Percentiles rank a stretch among this genome's conserved stretches.
phyloP scores from a whole-genome alignment of 1,284 basidiomycete genomes.

The Golubevia pallescens region DNA sequence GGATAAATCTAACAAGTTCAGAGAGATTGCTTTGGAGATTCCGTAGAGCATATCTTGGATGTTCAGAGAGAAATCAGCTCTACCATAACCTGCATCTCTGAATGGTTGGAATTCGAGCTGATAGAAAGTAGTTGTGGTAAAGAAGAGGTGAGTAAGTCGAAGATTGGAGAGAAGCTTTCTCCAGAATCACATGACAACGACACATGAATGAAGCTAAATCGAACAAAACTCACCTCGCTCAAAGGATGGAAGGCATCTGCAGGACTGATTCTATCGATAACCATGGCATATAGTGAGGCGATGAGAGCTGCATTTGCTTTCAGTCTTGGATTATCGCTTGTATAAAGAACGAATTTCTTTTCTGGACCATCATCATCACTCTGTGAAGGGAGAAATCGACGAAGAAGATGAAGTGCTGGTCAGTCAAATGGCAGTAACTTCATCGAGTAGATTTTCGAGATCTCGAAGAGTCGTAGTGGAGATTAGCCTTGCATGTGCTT shows the following conservation, averaged over 20 bases:
- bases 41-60: slow-evolving; percentile 94
- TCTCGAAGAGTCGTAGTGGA: no score
- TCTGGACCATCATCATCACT: no score
- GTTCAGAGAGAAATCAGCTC: slow-evolving; percentile 87
- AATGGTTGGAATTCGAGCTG: slow-evolving; percentile 82
- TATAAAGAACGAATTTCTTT: slow-evolving; percentile 84
- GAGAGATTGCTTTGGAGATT: slow-evolving; percentile 88
- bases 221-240: slow-evolving; percentile 21
- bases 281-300: slow-evolving; percentile 86
- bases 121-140: background rate
- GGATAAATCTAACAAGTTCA: slow-evolving; percentile 86
- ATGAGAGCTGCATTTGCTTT: slow-evolving; percentile 94
- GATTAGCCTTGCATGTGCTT: no score
- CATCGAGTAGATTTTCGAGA: no score
- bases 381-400: no score
- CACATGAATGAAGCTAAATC: background rate
- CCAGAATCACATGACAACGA: no score
- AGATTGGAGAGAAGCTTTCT: background rate
- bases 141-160: background rate
- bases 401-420: no score
- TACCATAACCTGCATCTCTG: slow-evolving; percentile 90
- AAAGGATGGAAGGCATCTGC: slow-evolving; percentile 90
- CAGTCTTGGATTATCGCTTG: slow-evolving; percentile 78
- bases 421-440: no score
- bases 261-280: slow-evolving; percentile 86